These are phyloP conservation scores for Penicillium sp. DNA, from an alignment of 2,329 filamentous ascomycete species.

Conservation along the genomic window DNA sequence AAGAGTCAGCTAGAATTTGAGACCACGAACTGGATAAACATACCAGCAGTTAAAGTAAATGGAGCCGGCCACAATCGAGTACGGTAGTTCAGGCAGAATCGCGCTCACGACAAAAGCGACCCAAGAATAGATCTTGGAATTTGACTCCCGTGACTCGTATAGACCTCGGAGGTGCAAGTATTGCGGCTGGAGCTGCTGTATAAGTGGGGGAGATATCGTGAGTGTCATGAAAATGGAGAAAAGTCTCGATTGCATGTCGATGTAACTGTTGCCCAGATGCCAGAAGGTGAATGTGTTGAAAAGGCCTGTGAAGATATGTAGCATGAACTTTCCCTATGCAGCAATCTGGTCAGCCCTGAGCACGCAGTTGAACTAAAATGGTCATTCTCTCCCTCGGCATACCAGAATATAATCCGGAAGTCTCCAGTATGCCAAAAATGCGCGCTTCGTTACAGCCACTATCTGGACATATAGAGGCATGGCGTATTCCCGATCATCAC, in stretches of 20 bases:
- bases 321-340: constrained; percentile 61
- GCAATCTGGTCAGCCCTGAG: neutral
- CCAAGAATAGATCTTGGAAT: constrained; percentile 82
- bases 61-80: constrained; percentile 66
- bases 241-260: constrained; percentile 71
- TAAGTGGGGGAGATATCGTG: constrained; percentile 73
- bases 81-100: constrained; percentile 72
- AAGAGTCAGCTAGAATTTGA: neutral
- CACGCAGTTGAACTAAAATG: too few species aligned
- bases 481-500: constrained; percentile 65
- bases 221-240: constrained; percentile 79
- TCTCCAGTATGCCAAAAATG: constrained; percentile 68
- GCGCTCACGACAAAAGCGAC: constrained; percentile 68
- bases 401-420: constrained; percentile 62
- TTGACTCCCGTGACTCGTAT: constrained; percentile 73
- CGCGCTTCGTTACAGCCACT: constrained; percentile 58
- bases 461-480: constrained; percentile 63
- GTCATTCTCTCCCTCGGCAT: constrained; percentile 8
- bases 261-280: constrained; percentile 59
- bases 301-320: constrained; percentile 65
- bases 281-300: constrained; percentile 76
- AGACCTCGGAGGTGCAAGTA: constrained; percentile 69
- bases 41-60: constrained; percentile 70
- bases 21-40: constrained; percentile 3
- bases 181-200: constrained; percentile 76